These are phyloP conservation scores for Sordariomycetes sp. DNA, from an alignment of 2,329 filamentous ascomycete genomes.

Conservation along the genomic window DNA sequence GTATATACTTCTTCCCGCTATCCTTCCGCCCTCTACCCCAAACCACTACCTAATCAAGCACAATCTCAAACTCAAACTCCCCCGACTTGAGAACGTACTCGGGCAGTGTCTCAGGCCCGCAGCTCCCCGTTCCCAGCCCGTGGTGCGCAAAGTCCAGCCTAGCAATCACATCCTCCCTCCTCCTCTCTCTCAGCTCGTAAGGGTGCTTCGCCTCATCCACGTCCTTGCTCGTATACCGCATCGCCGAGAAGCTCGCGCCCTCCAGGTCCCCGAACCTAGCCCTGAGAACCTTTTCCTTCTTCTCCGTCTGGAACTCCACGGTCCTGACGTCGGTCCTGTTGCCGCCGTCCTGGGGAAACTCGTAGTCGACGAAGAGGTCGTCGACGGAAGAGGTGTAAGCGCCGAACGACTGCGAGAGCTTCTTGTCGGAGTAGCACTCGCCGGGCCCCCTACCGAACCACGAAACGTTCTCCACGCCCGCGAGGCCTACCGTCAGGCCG, in stretches of 20 bases:
- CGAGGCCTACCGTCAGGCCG: slow-evolving; percentile 38
- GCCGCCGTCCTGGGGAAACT: slow-evolving; percentile 54
- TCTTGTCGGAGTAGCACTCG: slow-evolving; percentile 55
- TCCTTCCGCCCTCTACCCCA: too few relatives aligned
- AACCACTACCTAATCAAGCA: slow-evolving; percentile 24
- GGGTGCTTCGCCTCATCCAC: slow-evolving; percentile 43
- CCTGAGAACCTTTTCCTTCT: slow-evolving; percentile 17
- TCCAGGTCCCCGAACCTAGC: slow-evolving; percentile 30
- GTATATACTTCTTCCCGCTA: too few relatives aligned
- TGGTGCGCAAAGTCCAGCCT: slow-evolving; percentile 49
- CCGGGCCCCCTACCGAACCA: slow-evolving; percentile 59
- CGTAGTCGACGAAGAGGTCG: slow-evolving; percentile 45
- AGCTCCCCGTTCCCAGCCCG: slow-evolving; percentile 48
- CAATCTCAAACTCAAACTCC: slow-evolving; percentile 28
- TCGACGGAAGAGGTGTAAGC: slow-evolving; percentile 33
- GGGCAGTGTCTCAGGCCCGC: slow-evolving; percentile 40
- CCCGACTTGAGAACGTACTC: slow-evolving; percentile 28
- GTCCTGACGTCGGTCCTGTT: slow-evolving; percentile 52
- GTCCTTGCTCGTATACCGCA: slow-evolving; percentile 40
- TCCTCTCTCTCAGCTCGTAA: slow-evolving; percentile 38
- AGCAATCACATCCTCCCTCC: slow-evolving; percentile 37
- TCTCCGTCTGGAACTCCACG: slow-evolving; percentile 30
- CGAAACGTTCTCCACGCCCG: slow-evolving; percentile 21
- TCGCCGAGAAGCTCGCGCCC: slow-evolving; percentile 41
- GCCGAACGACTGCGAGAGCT: slow-evolving; percentile 43